phyloP scores from a whole-genome alignment of 2,329 filamentous ascomycete genomes.

The Neodidymelliopsis sp. region DNA sequence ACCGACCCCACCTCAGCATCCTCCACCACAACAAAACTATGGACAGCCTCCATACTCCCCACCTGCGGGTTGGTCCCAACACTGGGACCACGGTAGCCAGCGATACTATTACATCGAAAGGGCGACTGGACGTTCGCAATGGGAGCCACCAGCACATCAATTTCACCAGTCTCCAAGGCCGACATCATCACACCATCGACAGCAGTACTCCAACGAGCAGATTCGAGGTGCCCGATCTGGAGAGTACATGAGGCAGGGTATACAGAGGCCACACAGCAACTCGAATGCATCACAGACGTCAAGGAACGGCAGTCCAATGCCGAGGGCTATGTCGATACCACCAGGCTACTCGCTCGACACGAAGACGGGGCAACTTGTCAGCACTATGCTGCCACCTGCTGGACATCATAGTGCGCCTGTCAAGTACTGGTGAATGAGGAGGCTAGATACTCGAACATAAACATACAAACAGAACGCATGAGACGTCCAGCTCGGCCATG shows the following conservation, averaged over 20 bases:
- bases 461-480: background rate
- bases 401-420: conserved; percentile 19
- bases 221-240: background rate
- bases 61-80: conserved; percentile 63
- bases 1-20: conserved; percentile 5
- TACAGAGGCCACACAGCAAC: conserved; percentile 11
- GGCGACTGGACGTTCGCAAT: conserved; percentile 66
- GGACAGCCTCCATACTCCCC: conserved; percentile 27
- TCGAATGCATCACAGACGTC: conserved; percentile 11
- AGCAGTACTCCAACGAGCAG: conserved; percentile 5
- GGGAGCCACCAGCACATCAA: conserved; percentile 54
- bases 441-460: background rate
- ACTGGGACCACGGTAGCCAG: conserved; percentile 66
- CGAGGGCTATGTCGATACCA: conserved; percentile 13
- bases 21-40: conserved; percentile 13
- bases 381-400: conserved; percentile 15
- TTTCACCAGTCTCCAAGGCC: conserved; percentile 5
- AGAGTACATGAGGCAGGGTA: conserved; percentile 4
- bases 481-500: no score
- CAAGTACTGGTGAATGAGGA: conserved; percentile 18
- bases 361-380: conserved; percentile 18
- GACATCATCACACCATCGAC: conserved; percentile 5
- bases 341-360: conserved; percentile 17
- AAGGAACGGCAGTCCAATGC: conserved; percentile 7
- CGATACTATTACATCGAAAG: conserved; percentile 71